Percentiles rank a stretch among this genome's conserved stretches.
These are phyloP conservation scores for Physaria fendleri DNA, from an alignment of 345 rosid genomes.

Conservation along the genomic window DNA sequence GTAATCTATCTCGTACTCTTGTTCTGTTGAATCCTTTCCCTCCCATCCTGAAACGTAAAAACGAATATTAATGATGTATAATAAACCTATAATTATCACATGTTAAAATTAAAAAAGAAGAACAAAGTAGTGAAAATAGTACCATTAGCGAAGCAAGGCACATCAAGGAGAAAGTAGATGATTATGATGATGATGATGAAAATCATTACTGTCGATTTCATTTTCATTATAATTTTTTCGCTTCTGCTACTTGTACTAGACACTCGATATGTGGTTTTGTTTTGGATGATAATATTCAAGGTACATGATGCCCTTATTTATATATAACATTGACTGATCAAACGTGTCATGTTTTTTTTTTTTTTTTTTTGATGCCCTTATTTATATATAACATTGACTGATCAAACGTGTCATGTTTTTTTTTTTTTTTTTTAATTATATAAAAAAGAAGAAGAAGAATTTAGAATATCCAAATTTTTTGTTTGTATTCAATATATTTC, in stretches of 20 bases:
- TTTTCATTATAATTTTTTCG: neutral
- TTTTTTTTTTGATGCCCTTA: neutral
- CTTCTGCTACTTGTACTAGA: neutral
- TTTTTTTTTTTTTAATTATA: neutral
- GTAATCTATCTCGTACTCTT: slow-evolving; percentile 30
- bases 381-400: slow-evolving; percentile 13
- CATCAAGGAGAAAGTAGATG: slow-evolving; percentile 6
- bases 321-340: neutral
- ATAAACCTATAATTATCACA: too few relatives aligned
- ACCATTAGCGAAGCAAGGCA: slow-evolving; percentile 23
- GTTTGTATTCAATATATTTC: too few relatives aligned
- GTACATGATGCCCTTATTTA: slow-evolving; percentile 20
- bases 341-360: slow-evolving; percentile 20
- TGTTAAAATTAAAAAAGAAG: neutral
- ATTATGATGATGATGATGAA: slow-evolving; percentile 13
- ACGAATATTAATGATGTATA: neutral
- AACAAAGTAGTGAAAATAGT: too few relatives aligned
- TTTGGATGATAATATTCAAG: slow-evolving; percentile 6
- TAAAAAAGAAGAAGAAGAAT: too few relatives aligned
- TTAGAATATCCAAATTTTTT: too few relatives aligned
- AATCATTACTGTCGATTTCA: slow-evolving; percentile 23
- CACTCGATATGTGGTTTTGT: slow-evolving; percentile 13
- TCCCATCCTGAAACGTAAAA: slow-evolving; percentile 10
- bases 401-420: slow-evolving; percentile 23
- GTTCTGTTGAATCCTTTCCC: slow-evolving; percentile 4